Conservation (phyloP, 805 yeast genomes). For the Grigorovia jiainica region DNA sequence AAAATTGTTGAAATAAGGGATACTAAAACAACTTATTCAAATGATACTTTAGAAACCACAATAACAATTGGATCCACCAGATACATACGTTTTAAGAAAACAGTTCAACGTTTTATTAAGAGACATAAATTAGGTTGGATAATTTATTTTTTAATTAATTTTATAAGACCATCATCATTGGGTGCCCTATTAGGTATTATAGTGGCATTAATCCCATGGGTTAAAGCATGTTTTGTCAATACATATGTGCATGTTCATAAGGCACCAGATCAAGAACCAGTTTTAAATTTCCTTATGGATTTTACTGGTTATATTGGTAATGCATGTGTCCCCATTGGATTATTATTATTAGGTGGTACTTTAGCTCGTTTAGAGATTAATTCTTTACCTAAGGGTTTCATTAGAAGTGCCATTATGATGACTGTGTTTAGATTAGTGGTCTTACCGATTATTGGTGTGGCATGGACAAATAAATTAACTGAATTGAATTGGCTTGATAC, state of each 20-base stretch:
- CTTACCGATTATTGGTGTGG: slow-evolving; percentile 71
- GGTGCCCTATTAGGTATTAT: slow-evolving; percentile 56
- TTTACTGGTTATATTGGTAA: slow-evolving; percentile 69
- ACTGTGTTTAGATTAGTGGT: slow-evolving; percentile 51
- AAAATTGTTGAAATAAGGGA: slow-evolving; percentile 2
- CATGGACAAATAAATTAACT: slow-evolving; percentile 52
- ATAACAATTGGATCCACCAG: slow-evolving; percentile 7
- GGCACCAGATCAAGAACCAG: slow-evolving; percentile 84
- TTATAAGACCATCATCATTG: slow-evolving; percentile 61
- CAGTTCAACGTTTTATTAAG: slow-evolving; percentile 16
- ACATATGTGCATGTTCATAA: slow-evolving; percentile 43
- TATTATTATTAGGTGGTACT: slow-evolving; percentile 77
- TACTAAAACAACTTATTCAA: background rate
- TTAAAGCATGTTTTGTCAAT: slow-evolving; percentile 56
- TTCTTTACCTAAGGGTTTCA: slow-evolving; percentile 51
- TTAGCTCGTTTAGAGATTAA: slow-evolving; percentile 62
- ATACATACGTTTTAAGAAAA: slow-evolving; percentile 10
- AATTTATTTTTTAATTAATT: slow-evolving; percentile 36
- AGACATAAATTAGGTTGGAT: slow-evolving; percentile 28
- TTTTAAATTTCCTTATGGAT: slow-evolving; percentile 78
- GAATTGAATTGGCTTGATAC: slow-evolving; percentile 54
- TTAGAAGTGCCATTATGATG: slow-evolving; percentile 50
- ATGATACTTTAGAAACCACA: slow-evolving; percentile 9
- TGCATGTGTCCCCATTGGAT: slow-evolving; percentile 84
- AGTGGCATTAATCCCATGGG: slow-evolving; percentile 78